phyloP scores from a whole-genome alignment of 2,329 filamentous ascomycete species.

The Sclerotinia subarctica region DNA sequence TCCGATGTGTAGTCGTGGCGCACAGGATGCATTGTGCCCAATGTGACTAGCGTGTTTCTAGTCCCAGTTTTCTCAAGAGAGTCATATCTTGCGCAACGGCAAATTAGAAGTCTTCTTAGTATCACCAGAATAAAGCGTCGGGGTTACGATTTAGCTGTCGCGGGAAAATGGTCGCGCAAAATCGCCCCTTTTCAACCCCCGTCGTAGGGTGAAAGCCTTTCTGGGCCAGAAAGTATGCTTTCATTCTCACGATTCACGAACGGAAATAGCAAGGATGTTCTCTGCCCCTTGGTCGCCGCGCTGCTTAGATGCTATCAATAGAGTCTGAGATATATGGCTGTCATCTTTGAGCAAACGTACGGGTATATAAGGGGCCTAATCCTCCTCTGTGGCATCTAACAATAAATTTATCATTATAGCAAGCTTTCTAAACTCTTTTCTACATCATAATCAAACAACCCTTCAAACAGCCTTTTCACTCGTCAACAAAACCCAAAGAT shows the following conservation, averaged over 20 bases:
- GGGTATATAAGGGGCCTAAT: background rate
- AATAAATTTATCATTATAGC: background rate
- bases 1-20: background rate
- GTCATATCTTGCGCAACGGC: slow-evolving; percentile 15
- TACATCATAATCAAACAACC: background rate
- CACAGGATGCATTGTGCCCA: background rate
- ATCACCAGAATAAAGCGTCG: background rate
- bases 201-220: background rate
- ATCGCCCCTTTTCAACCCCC: background rate
- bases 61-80: background rate
- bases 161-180: background rate
- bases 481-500: background rate
- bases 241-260: no score
- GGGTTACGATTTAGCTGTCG: background rate
- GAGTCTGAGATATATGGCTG: background rate
- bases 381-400: background rate
- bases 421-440: background rate
- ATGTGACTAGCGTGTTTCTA: background rate
- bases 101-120: background rate
- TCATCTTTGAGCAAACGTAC: background rate
- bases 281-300: background rate
- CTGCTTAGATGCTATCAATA: background rate
- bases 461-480: background rate
- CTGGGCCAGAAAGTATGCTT: no score
- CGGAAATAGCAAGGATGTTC: background rate